A percentile compares a stretch with the other conserved stretches of the same genome.
Evolutionary conservation across 495 filamentous ascomycete species (phyloP).

Genomic region (Astrothelium macrocarpum): DNA sequence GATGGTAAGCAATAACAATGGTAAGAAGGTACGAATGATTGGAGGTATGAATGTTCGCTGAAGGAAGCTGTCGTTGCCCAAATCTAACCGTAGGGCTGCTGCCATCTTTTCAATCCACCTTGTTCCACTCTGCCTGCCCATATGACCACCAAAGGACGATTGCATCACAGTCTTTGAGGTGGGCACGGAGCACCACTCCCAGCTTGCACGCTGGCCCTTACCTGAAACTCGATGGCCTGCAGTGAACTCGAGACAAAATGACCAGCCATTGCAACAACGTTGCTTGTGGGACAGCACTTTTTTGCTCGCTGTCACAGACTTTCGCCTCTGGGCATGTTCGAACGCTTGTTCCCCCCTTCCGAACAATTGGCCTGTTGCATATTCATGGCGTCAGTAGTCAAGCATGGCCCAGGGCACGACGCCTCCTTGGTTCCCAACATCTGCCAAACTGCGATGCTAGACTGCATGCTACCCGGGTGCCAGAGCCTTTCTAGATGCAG

Average conservation of each 20-base stretch:
- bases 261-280: constrained; percentile 1
- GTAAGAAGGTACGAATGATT: not conserved
- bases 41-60: not conserved
- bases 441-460: not conserved
- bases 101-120: not conserved
- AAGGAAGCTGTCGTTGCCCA: not conserved
- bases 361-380: not conserved
- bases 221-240: constrained; percentile 4
- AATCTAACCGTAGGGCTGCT: not conserved
- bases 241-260: constrained; percentile 1
- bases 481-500: not conserved
- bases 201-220: not conserved
- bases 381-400: not conserved
- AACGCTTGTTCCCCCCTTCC: not conserved
- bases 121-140: constrained; percentile 3
- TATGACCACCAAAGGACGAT: not conserved
- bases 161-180: constrained; percentile 2
- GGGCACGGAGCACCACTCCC: not conserved
- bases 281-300: constrained; percentile 1
- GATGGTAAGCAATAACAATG: not conserved
- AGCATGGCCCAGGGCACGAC: not conserved
- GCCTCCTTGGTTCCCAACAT: not conserved
- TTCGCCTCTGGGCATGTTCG: not conserved
- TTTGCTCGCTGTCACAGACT: constrained; percentile 1
- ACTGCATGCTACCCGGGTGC: not conserved